Evolutionary conservation across 2,329 filamentous ascomycete genomes (phyloP).

Genomic region (Apiospora rasikravindrae): DNA sequence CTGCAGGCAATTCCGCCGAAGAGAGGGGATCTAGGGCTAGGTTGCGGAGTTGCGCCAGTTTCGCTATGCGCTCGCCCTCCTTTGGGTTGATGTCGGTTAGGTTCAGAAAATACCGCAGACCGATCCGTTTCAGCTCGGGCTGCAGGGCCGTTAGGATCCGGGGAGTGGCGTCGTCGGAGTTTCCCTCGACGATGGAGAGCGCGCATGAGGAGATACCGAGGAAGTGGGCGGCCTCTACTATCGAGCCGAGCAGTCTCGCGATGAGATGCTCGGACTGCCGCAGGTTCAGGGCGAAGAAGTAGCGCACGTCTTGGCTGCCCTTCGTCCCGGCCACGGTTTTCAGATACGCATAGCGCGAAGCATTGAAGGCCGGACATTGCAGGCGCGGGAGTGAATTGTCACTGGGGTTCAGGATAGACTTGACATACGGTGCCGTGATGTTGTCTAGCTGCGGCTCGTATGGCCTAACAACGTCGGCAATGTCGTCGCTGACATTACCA

Average conservation of each 20-base stretch:
- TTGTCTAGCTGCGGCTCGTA: slow-evolving; percentile 2
- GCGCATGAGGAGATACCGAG: slow-evolving; percentile 56
- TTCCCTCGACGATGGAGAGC: slow-evolving; percentile 61
- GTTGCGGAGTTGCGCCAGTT: slow-evolving; percentile 58
- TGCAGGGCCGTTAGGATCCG: slow-evolving; percentile 52
- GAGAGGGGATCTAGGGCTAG: slow-evolving; percentile 54
- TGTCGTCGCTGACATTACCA: background rate
- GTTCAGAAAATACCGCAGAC: slow-evolving; percentile 48
- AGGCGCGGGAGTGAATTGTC: slow-evolving; percentile 32
- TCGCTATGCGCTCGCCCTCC: slow-evolving; percentile 49
- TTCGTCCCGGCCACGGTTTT: background rate
- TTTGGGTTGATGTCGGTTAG: slow-evolving; percentile 50
- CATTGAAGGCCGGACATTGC: slow-evolving; percentile 34
- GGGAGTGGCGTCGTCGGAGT: slow-evolving; percentile 58
- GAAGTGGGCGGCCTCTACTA: slow-evolving; percentile 55
- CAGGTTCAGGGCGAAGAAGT: slow-evolving; percentile 60
- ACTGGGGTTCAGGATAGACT: slow-evolving; percentile 37
- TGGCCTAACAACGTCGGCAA: background rate
- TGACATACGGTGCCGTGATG: slow-evolving; percentile 29
- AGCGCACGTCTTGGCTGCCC: slow-evolving; percentile 32
- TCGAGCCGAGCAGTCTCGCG: slow-evolving; percentile 55
- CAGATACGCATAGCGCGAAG: slow-evolving; percentile 31
- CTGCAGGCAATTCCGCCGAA: background rate
- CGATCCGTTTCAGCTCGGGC: slow-evolving; percentile 44
- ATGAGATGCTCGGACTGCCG: slow-evolving; percentile 51